Base-by-base conservation (phyloP, 2,329 filamentous ascomycete species). In the Aspergillus floridensis region DNA sequence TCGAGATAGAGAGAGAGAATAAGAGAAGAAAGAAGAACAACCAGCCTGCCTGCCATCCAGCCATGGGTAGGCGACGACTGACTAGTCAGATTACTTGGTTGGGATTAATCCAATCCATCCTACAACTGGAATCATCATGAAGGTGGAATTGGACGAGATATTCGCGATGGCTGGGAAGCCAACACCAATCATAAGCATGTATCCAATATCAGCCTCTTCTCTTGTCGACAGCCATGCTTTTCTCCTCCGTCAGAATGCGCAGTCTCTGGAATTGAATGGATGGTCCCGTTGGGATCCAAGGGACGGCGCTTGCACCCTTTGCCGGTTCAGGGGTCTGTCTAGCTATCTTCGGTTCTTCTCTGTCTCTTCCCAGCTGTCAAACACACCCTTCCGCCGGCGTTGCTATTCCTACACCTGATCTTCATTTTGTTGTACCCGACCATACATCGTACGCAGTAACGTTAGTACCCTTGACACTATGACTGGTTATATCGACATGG, bases 231-330 rank as follows among this genome's bases (percentile, higher is more conserved):
- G 14, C 32, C 32, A 35, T 35, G 32, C 16, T 35, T 35, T 16
- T 35, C n/a, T 44, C 38, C 14, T 44, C 38, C 38, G 16, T 19
- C 38, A 12, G 3, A 44, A 16, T 5, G 10, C 26, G 14, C 32
- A 16, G 16, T 44, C 14, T 19, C 16, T 44, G 38, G 38, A 4
- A 44, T 16, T 44, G 51, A 41, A 41, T 53, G 51, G 51, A 32
- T 51, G 26, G 41, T 53, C 51, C 51, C 35, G 32, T 41, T 29
- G 32, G 49, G 51, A 53, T 35, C 51, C 51, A 24, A 53, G 51
- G 51, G 35, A 53, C 51, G 51, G 51, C 51, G 51, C 51, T 44
- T 53, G 51, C 31, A 53, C 11, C 16, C 21, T 11, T 11, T 16
- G 19, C 16, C 41, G 51, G 32, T 53, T 53, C 51, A 53, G 51